Conservation (phyloP, 2,329 filamentous ascomycete genomes). For the Lachnellula arida region DNA sequence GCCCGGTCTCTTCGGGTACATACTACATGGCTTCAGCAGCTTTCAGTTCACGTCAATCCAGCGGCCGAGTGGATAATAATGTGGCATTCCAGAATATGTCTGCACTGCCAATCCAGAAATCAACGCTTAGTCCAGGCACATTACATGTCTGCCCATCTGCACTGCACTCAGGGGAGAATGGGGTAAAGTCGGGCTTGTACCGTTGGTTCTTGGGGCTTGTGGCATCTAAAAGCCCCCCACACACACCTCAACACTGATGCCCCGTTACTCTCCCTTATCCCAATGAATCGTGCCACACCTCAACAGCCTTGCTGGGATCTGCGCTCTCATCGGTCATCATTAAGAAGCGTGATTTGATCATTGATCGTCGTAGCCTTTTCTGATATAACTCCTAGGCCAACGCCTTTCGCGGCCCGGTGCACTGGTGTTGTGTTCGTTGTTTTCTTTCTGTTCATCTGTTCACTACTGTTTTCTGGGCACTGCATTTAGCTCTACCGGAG, state of each 20-base stretch:
- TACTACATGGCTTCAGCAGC: no score
- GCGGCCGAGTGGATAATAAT: not conserved
- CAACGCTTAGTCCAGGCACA: constrained; percentile 12
- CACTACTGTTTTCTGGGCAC: constrained; percentile 2
- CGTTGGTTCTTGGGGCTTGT: constrained; percentile 3
- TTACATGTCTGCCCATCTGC: constrained; percentile 6
- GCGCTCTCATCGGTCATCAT: constrained; percentile 12
- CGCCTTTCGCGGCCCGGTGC: not conserved
- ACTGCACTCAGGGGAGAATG: not conserved
- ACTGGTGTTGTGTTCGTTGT: not conserved
- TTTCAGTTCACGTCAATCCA: no score
- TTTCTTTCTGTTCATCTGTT: not conserved
- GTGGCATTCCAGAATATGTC: no score
- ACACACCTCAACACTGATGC: constrained; percentile 8
- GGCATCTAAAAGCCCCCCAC: constrained; percentile 8
- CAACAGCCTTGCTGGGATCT: constrained; percentile 14
- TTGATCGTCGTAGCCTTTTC: not conserved
- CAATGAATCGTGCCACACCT: constrained; percentile 16
- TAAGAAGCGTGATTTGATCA: constrained; percentile 10
- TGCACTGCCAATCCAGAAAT: constrained; percentile 9
- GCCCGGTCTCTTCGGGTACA: no score
- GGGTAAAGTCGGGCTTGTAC: constrained; percentile 1
- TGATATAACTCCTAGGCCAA: not conserved
- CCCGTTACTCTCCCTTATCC: not conserved
- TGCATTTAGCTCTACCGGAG: constrained; percentile 12